Percentiles rank a stretch among this genome's conserved stretches.
Conservation (phyloP, 192 early-diverging fungal genomes). For the Backusella mclennaniae region DNA sequence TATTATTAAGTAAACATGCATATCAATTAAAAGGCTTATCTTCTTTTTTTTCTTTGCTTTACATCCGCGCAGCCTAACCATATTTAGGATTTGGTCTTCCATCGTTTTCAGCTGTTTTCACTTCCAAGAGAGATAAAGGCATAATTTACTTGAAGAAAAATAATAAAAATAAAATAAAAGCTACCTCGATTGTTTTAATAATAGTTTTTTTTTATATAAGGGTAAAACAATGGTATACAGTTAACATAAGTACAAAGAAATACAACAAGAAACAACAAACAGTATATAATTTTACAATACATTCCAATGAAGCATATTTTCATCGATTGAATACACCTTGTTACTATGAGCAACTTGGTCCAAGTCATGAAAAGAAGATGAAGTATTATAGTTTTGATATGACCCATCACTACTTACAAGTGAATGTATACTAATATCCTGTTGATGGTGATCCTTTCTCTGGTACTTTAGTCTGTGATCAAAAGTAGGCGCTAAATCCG, state of each 20-base stretch:
- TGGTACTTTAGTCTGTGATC: background rate
- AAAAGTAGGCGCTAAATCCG: background rate
- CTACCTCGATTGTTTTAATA: background rate
- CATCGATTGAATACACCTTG: background rate
- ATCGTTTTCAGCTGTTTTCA: background rate
- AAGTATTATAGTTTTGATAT: background rate
- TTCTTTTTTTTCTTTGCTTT: background rate
- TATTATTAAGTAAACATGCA: too few species aligned
- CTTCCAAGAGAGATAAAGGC: background rate
- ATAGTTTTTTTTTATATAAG: background rate
- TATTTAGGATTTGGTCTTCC: background rate
- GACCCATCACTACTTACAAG: background rate
- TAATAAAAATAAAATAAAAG: background rate
- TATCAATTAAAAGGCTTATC: too few species aligned
- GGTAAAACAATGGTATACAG: background rate
- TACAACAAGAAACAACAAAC: background rate
- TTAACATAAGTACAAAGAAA: background rate
- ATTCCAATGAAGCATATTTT: conserved; percentile 4
- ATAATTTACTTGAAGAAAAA: background rate
- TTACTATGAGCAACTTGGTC: background rate
- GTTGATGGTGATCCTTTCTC: background rate
- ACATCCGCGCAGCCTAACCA: background rate
- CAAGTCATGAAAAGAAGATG: background rate
- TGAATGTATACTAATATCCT: background rate
- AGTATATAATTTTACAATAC: background rate